A percentile compares a stretch with the other conserved stretches of the same genome.
These are phyloP conservation scores for Chamaecyparis obtusa DNA, from an alignment of 75 land plant species.

Conservation along the genomic window DNA sequence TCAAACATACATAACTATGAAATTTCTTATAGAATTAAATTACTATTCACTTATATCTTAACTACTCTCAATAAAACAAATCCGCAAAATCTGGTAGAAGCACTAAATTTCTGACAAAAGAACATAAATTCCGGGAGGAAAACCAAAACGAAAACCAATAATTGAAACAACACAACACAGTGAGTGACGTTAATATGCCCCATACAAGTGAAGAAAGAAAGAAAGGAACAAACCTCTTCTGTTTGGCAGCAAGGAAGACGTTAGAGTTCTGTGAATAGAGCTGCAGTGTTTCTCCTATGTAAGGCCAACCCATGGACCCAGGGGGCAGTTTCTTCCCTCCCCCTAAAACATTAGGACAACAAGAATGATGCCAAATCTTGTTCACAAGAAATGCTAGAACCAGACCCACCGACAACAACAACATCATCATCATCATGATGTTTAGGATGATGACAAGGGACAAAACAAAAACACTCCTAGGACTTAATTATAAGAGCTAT, in stretches of 20 bases:
- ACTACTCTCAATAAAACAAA: too few species aligned
- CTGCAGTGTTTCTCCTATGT: constrained; percentile 71
- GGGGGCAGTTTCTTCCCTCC: constrained; percentile 53
- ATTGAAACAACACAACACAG: too few species aligned
- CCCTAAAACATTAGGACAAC: not conserved
- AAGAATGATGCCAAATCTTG: not conserved
- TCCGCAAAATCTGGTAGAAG: not conserved
- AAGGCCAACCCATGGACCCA: constrained; percentile 88
- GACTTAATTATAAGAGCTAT: too few species aligned
- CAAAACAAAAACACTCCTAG: too few species aligned
- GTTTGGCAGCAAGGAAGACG: constrained; percentile 61
- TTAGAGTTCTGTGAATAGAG: constrained; percentile 78
- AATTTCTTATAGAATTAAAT: too few species aligned
- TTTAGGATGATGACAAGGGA: not conserved
- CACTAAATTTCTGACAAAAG: not conserved
- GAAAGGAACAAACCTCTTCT: constrained; percentile 33
- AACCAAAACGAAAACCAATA: not conserved
- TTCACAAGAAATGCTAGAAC: not conserved
- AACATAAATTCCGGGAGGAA: not conserved
- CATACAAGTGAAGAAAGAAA: not conserved
- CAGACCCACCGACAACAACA: not conserved
- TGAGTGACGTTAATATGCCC: not conserved
- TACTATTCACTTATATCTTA: too few species aligned
- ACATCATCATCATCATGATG: not conserved
- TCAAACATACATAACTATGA: too few species aligned